A percentile compares a stretch with the other conserved stretches of the same genome.
phyloP scores from a whole-genome alignment of 1,284 basidiomycete species.

The Bondarzewia mesenterica region DNA sequence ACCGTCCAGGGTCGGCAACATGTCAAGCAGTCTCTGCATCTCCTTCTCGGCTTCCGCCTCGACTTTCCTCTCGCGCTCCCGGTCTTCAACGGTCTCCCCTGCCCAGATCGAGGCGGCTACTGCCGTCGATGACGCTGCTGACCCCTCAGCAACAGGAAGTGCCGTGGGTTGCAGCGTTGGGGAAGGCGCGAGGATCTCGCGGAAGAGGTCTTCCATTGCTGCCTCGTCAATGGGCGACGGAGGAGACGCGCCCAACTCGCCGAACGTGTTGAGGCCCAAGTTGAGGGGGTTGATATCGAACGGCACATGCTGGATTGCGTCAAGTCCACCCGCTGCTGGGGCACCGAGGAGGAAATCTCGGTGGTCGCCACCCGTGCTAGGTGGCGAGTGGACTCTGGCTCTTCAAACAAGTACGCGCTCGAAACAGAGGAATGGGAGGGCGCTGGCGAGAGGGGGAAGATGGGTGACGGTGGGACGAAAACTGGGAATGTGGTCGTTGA shows the following conservation, averaged over 20 bases:
- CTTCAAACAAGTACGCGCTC: slow-evolving; percentile 25
- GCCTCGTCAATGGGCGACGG: slow-evolving; percentile 37
- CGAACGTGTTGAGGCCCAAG: slow-evolving; percentile 4
- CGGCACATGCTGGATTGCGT: slow-evolving; percentile 21
- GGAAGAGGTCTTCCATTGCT: slow-evolving; percentile 55
- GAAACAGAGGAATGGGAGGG: slow-evolving; percentile 33
- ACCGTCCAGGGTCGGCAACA: slow-evolving; percentile 28
- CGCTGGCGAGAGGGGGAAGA: slow-evolving; percentile 43
- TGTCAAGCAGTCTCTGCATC: slow-evolving; percentile 54
- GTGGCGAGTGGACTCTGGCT: slow-evolving; percentile 75
- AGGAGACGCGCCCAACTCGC: slow-evolving; percentile 4
- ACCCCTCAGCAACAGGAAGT: slow-evolving; percentile 20
- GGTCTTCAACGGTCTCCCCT: slow-evolving; percentile 18
- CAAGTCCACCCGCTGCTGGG: slow-evolving; percentile 84
- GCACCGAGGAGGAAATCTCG: slow-evolving; percentile 47
- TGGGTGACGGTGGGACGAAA: slow-evolving; percentile 22
- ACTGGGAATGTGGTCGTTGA: slow-evolving; percentile 25
- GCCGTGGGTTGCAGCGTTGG: slow-evolving; percentile 29
- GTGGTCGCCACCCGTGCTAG: slow-evolving; percentile 89
- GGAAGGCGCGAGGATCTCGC: slow-evolving; percentile 57
- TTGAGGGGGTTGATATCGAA: slow-evolving; percentile 13
- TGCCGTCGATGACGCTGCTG: slow-evolving; percentile 15
- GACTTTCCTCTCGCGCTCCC: slow-evolving; percentile 6
- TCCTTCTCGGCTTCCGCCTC: slow-evolving; percentile 39
- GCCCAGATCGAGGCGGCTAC: slow-evolving; percentile 13